Evolutionary conservation across 176 grass and related monocot species (phyloP), one percentile per base, ranked within the genome.

Genomic region (Aechmea fasciata): DNA sequence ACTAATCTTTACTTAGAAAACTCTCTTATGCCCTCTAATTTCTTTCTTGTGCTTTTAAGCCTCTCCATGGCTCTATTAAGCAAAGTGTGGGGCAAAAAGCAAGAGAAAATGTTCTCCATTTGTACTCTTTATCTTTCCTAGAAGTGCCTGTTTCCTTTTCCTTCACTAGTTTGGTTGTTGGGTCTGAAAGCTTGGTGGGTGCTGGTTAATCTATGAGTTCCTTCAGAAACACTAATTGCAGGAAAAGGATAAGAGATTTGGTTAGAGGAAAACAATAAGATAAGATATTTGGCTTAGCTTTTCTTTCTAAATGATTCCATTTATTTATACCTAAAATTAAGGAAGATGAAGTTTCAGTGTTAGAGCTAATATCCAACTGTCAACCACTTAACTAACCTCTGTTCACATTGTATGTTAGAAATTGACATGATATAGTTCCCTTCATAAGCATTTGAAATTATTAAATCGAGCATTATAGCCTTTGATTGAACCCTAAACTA

Each of bases 131-230:
- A 7, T 17, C 54, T 57, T 57, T 57, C 54, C 18, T 4, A n/a
- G 13, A 15, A 1, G 18, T 57, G 18, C 7, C 54, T 7, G 0
- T 17, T 57, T 57, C 14, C 18, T 2, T 19, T 57, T 57, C 18
- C 54, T 57, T 57, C 54, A 57, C 54, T 57, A n/a, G 15, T 8
- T 57, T 57, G 54, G 14, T 57, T 57, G 54, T 57, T 57, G 54
- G 13, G 9, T 17, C 54, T 57, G 3, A 57, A 57, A 57, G 54
- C 13, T 57, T 41, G 33, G 33, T 41, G 33, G 33, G 33, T 5
- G 5, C 33, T 41, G 7, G 54, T 17, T 57, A 57, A 57, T n/a
- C 18, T 57, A 57, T 57, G 33, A 57, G 15, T 57, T n/a, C 14
- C 7, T 57, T 57, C 9, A 19, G 54, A 17, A 57, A 57, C 12